Evolutionary conservation across 139 green algal species (phyloP).

Genomic region (Coccomyxa sp.): DNA sequence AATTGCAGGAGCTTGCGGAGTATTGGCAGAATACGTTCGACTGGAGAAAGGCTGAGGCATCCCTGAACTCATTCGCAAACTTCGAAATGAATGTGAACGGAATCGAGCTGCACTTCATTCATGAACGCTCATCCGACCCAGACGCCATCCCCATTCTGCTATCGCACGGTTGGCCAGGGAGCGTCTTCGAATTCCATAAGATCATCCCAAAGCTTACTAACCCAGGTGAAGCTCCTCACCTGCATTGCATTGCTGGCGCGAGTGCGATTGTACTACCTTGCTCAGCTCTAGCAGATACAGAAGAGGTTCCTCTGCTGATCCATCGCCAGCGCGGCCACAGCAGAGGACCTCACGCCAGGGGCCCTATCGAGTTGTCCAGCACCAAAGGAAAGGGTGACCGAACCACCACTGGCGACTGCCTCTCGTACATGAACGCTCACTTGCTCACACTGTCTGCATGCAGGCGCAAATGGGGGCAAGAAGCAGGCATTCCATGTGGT

Average conservation of each 20-base stretch:
- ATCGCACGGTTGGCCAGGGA: slow-evolving; percentile 24
- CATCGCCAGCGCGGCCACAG: too few relatives aligned
- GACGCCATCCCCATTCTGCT: slow-evolving; percentile 16
- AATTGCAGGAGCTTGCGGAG: slow-evolving; percentile 9
- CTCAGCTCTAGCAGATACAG: neutral
- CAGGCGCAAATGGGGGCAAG: neutral
- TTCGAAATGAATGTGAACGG: slow-evolving; percentile 12
- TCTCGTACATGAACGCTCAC: neutral
- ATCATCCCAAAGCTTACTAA: slow-evolving; percentile 11
- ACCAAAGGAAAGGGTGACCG: neutral
- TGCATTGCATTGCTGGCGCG: neutral
- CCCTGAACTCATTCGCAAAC: slow-evolving; percentile 10
- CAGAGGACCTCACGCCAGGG: too few relatives aligned
- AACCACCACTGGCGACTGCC: neutral
- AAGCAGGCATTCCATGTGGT: slow-evolving; percentile 17
- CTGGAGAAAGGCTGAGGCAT: slow-evolving; percentile 9
- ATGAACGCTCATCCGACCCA: slow-evolving; percentile 5
- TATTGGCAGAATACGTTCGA: slow-evolving; percentile 18
- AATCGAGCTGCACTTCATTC: slow-evolving; percentile 23
- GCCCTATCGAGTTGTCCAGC: neutral
- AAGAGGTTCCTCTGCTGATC: too few relatives aligned
- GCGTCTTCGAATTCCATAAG: slow-evolving; percentile 18
- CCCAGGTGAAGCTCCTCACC: neutral
- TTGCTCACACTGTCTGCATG: neutral
- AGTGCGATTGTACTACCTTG: neutral